Base-by-base conservation (phyloP, 2,329 filamentous ascomycete genomes). In the Nemania serpens region DNA sequence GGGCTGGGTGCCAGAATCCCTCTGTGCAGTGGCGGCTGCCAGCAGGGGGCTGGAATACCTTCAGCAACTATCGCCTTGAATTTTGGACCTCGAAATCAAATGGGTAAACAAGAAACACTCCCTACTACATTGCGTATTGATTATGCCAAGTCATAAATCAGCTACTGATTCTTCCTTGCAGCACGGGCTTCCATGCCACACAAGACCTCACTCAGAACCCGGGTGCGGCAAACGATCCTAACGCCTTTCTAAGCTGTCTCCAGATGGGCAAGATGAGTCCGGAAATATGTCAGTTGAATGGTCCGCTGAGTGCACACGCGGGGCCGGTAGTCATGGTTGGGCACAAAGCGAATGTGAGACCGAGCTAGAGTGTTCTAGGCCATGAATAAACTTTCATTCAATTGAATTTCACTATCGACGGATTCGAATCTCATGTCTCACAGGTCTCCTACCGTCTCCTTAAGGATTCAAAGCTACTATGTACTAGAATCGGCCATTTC, bases 191-290 rank as follows among this genome's bases (percentile, higher is more conserved):
- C 1, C 37, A 55, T 43, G 59, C 54, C 5, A 54, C 59, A n/a
- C 59, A 62, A 37, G 36, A 50, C 39, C 55, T 62, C 9, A 42
- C 39, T n/a, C 18, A 49, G 10, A 45, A 25, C 42, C 59, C 59
- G 2, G 37, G 36, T 20, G n/a, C 3, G 12, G 2, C 42, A 12
- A 62, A 45, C 45, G 50, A 62, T 34, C 59, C 59, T 2, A 55
- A 45, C 41, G 59, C 59, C 5, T 62, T 55, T 18, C 43, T 62
- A 25, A 62, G 59, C 39, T 62, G 59, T n/a, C 12, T 62, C 18
- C 55, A 58, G 25, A 62, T 62, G 59, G 59, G 59, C 49, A 58
- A 58, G n/a, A 58, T 55, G 29, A 46, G 18, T 13, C 59, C 59
- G 13, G 20, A 43, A 4, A 18, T 48, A 5, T 62, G 59, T 34